Conservation (phyloP, 2,329 filamentous ascomycete genomes). For the Acarospora socialis region DNA sequence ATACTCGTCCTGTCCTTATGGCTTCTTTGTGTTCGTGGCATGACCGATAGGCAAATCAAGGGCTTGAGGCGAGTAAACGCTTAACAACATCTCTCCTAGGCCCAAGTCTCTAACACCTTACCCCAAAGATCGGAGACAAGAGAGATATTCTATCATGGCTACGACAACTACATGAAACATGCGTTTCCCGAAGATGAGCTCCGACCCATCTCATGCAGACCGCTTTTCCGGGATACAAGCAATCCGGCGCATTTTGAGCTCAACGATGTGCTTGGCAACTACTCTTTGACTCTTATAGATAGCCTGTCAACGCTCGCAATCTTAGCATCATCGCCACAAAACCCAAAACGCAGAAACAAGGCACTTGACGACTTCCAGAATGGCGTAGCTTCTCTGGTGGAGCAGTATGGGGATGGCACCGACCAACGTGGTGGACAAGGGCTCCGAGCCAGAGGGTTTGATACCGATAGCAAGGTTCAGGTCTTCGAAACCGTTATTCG, state of each 20-base stretch:
- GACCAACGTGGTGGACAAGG: conserved; percentile 55
- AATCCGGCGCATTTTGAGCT: conserved; percentile 72
- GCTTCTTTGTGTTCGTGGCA: conserved; percentile 5
- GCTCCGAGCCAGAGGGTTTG: conserved; percentile 63
- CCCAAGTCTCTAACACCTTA: not conserved
- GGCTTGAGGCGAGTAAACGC: conserved; percentile 9
- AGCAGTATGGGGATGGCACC: conserved; percentile 76
- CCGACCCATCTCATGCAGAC: conserved; percentile 69
- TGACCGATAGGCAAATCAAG: conserved; percentile 11
- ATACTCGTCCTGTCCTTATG: conserved; percentile 5
- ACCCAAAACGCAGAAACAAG: conserved; percentile 40
- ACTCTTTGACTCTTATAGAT: conserved; percentile 89
- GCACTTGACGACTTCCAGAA: conserved; percentile 65
- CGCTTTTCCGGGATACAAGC: conserved; percentile 67
- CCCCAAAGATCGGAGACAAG: conserved; percentile 30
- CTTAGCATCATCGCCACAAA: conserved; percentile 58
- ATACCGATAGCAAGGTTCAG: conserved; percentile 94
- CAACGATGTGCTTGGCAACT: conserved; percentile 94
- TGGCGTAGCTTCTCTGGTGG: conserved; percentile 60
- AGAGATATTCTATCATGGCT: conserved; percentile 92
- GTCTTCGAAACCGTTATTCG: conserved; percentile 97
- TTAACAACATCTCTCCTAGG: not conserved
- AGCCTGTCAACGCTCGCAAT: conserved; percentile 90
- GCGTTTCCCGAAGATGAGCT: conserved; percentile 96
- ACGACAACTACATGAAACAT: conserved; percentile 82